Evolutionary conservation across 805 yeast species (phyloP).

Genomic region (Blastobotrys terrestris): DNA sequence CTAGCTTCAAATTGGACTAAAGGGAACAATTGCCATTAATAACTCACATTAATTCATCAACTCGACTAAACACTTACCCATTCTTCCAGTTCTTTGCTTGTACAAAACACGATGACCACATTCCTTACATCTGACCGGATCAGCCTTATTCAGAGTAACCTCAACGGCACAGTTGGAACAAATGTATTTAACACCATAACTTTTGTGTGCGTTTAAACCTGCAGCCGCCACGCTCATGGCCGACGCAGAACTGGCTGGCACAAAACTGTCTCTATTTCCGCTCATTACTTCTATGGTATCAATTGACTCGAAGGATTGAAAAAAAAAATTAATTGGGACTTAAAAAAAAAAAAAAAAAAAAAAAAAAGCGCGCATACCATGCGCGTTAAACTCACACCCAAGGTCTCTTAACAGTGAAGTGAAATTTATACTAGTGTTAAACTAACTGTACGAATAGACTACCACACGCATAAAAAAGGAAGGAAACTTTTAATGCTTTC

Average conservation of each 20-base stretch:
- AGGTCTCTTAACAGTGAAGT: background rate
- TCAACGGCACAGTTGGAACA: constrained; percentile 95
- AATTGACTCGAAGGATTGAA: background rate
- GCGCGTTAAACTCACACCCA: background rate
- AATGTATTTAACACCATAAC: constrained; percentile 83
- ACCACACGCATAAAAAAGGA: no score
- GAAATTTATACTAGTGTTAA: background rate
- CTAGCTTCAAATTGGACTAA: constrained; percentile 71
- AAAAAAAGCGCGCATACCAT: background rate
- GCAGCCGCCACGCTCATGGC: constrained; percentile 65
- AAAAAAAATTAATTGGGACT: background rate
- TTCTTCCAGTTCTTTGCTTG: constrained; percentile 95
- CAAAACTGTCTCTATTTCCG: constrained; percentile 29
- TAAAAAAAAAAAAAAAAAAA: background rate
- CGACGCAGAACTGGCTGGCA: constrained; percentile 30
- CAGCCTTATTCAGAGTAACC: constrained; percentile 81
- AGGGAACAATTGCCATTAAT: constrained; percentile 35
- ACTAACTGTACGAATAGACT: no score
- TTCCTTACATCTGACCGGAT: constrained; percentile 96
- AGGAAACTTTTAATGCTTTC: background rate
- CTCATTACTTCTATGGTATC: constrained; percentile 14
- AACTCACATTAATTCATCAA: no score
- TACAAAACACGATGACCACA: constrained; percentile 97
- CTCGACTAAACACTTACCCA: constrained; percentile 66
- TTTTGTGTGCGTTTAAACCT: constrained; percentile 60